phyloP scores from a whole-genome alignment of 2,329 filamentous ascomycete genomes.

The Alternaria gaisen region DNA sequence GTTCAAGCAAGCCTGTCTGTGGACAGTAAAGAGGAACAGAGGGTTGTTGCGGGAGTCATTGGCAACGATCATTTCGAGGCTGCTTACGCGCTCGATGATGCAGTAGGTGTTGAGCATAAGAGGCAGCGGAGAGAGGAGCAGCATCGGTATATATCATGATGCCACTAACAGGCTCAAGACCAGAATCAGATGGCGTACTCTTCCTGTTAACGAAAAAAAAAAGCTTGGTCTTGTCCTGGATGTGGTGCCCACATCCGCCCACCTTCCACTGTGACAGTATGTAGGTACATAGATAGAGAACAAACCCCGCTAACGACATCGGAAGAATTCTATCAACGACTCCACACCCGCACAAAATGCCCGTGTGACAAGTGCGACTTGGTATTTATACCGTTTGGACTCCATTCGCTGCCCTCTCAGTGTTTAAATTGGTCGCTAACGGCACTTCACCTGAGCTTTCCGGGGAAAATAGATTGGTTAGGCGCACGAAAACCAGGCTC shows the following conservation, averaged over 20 bases:
- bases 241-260: too few species aligned
- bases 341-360: neutral
- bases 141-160: too few species aligned
- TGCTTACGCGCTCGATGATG: neutral
- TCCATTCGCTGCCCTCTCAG: neutral
- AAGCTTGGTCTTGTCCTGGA: too few species aligned
- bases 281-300: too few species aligned
- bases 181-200: too few species aligned
- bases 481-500: constrained; percentile 13
- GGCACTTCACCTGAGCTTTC: constrained; percentile 23
- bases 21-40: neutral
- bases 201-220: too few species aligned
- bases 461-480: constrained; percentile 12
- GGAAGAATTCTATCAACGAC: neutral
- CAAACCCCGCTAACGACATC: neutral
- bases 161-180: too few species aligned
- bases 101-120: neutral
- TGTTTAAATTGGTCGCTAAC: constrained; percentile 26
- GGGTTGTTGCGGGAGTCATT: neutral
- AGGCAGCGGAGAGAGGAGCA: too few species aligned
- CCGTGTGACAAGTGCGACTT: neutral
- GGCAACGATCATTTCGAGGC: neutral
- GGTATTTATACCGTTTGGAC: neutral
- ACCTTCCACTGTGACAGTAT: too few species aligned
- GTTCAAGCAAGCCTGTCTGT: neutral